phyloP scores from a whole-genome alignment of 768 basidiomycete species.

The Amanita rimosa region DNA sequence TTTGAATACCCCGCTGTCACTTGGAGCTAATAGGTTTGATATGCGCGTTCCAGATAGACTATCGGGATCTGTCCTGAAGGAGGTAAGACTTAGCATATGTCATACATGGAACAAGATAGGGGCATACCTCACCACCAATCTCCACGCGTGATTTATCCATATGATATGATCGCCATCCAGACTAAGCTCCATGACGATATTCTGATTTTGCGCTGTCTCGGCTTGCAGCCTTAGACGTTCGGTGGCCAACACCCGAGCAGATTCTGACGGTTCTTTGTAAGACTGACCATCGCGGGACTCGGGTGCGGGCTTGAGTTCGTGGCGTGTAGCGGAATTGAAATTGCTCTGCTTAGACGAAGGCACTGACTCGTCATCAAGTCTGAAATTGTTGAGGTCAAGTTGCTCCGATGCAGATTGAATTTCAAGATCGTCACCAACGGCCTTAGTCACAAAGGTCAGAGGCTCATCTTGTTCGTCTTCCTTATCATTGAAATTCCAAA shows the following conservation, averaged over 20 bases:
- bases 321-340: constrained; percentile 43
- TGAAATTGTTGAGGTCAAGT: constrained; percentile 31
- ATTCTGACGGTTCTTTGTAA: constrained; percentile 48
- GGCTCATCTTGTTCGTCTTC: constrained; percentile 88
- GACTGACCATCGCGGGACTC: constrained; percentile 20
- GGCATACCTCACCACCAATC: constrained; percentile 78
- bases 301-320: constrained; percentile 43
- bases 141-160: constrained; percentile 96
- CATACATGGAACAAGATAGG: neutral
- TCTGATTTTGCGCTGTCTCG: constrained; percentile 91
- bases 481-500: constrained; percentile 97
- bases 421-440: constrained; percentile 46
- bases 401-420: constrained; percentile 23
- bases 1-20: constrained; percentile 74
- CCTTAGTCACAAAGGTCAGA: constrained; percentile 87
- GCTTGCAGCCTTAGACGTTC: constrained; percentile 85
- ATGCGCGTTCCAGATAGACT: constrained; percentile 71
- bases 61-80: constrained; percentile 66
- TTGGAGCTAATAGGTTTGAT: constrained; percentile 67
- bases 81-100: neutral
- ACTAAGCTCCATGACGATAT: constrained; percentile 90
- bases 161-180: constrained; percentile 91
- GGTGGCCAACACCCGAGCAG: constrained; percentile 75
- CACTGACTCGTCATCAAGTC: constrained; percentile 35
- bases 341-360: constrained; percentile 39